Conservation (phyloP, 2,329 filamentous ascomycete species). For the Colletotrichum theobromicola region DNA sequence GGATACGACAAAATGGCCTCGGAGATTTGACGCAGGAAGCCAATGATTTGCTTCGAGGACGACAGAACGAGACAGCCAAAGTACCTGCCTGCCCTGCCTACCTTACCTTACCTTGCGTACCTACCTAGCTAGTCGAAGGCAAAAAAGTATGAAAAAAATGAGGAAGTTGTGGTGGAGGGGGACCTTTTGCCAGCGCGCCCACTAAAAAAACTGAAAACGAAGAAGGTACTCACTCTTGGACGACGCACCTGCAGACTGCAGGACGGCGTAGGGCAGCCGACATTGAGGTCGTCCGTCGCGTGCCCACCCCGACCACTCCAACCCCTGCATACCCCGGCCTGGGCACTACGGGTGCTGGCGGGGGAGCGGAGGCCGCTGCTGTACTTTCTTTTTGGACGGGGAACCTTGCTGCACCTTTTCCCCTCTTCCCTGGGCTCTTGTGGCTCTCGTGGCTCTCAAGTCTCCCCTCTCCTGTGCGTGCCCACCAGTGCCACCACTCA, state of each 20-base stretch:
- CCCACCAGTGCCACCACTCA: too few relatives aligned
- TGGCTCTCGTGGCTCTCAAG: too few relatives aligned
- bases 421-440: too few relatives aligned
- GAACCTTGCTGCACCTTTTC: too few relatives aligned
- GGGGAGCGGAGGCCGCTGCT: constrained; percentile 1
- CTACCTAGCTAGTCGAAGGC: not conserved
- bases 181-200: not conserved
- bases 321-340: constrained; percentile 1
- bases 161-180: not conserved
- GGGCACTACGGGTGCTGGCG: constrained; percentile 1
- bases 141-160: not conserved
- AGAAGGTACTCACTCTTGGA: not conserved
- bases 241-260: not conserved
- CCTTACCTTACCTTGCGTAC: too few relatives aligned
- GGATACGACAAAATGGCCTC: not conserved
- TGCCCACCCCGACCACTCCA: not conserved
- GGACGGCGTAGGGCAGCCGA: not conserved
- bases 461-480: too few relatives aligned
- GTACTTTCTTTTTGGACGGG: not conserved
- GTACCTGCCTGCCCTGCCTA: not conserved
- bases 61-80: not conserved
- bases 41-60: constrained; percentile 5
- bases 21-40: constrained; percentile 18
- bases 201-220: not conserved
- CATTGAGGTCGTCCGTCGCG: constrained; percentile 3